Evolutionary conservation across 163 green algal species (phyloP), one percentile per base, ranked within the genome.

Genomic region (Botryococcus braunii): DNA sequence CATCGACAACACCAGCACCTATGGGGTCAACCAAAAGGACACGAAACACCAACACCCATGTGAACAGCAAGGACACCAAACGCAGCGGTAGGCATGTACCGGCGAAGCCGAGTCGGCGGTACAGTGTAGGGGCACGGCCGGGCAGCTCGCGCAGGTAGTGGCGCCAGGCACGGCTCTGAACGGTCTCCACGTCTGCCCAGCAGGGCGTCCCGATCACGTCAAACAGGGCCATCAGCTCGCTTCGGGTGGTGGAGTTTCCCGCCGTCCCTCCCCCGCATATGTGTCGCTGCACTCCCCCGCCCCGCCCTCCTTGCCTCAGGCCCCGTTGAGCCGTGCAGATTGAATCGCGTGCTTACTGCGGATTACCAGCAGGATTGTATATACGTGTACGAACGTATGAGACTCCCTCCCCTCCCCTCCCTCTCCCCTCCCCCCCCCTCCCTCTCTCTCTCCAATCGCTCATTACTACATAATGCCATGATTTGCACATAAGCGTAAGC

Each of bases 171-270:
- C 60, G 32, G 35, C 66, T 79, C 34, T 75, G 69, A 23, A 96
- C 81, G 0, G 23, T 71, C 41, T 87, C 83, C 35, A 91, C 88
- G 69, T 90, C 88, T 1, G 79, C 74, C 90, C 90, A 96, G 27
- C 75, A 68, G 25, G 91, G 91, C 13, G 88, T 95, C 65, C 91
- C 91, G 11, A 96, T 86, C 25, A 97, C 91, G 31, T 88, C 70
- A 63, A 96, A 96, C 27, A 96, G 79, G 17, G 86, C 84, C 41
- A 80, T 60, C 72, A 95, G 79, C 77, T 95, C 88, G 23, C 65
- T 75, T 50, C 77, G 75, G 5, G 77, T 84, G 27, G 62, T 75
- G 56, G 52, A 39, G 56, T 69, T 76, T 32, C 64, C 59, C 9
- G 41, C 48, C 37, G 48, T 39, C 29, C 32, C 43, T 52, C 70